These are phyloP conservation scores for Paulownia fortunei DNA, from an alignment of 257 asterid species.

Conservation along the genomic window DNA sequence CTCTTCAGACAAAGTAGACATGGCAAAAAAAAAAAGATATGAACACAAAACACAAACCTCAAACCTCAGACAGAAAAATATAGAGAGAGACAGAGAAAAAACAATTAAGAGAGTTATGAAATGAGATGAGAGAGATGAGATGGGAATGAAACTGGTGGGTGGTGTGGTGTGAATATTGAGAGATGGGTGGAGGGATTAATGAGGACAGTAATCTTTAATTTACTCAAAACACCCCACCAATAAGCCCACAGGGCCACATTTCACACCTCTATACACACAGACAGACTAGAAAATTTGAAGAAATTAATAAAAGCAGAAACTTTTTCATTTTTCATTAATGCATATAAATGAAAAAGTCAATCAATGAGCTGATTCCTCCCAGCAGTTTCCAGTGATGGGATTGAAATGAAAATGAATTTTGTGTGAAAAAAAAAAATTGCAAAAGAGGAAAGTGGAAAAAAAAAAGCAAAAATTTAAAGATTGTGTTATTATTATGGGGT, in stretches of 20 bases:
- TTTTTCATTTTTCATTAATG: conserved; percentile 27
- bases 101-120: conserved; percentile 13
- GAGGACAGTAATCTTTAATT: conserved; percentile 52
- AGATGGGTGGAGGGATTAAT: conserved; percentile 52
- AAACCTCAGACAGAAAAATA: conserved; percentile 33
- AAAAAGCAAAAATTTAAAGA: not conserved
- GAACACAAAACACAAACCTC: conserved; percentile 42
- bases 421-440: not conserved
- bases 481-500: conserved; percentile 18
- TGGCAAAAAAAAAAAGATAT: conserved; percentile 9
- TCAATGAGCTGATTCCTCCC: conserved; percentile 30
- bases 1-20: conserved; percentile 17
- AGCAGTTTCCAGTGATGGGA: conserved; percentile 32
- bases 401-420: conserved; percentile 20
- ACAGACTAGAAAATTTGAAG: conserved; percentile 9
- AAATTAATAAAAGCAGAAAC: conserved; percentile 11
- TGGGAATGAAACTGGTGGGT: conserved; percentile 48
- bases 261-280: conserved; percentile 19
- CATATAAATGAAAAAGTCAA: conserved; percentile 31
- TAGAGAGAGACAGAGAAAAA: conserved; percentile 24
- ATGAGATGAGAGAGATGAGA: conserved; percentile 29
- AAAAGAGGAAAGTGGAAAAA: not conserved
- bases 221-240: conserved; percentile 46
- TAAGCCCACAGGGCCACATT: conserved; percentile 43
- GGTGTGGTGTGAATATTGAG: conserved; percentile 44